Evolutionary conservation across 768 basidiomycete species (phyloP).

Genomic region (Tricholoma furcatifolium): DNA sequence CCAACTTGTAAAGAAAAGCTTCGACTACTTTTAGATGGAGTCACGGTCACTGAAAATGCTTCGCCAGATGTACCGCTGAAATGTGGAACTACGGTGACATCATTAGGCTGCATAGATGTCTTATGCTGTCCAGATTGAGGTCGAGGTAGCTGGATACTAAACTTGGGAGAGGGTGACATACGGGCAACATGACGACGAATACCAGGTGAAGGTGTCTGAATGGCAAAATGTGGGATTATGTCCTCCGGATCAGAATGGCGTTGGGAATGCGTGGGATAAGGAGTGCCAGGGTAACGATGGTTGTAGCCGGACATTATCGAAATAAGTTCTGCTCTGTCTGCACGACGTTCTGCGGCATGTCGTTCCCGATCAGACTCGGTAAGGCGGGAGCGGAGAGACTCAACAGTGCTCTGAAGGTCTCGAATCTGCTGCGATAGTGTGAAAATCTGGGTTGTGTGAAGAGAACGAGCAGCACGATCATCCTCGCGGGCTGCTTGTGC

Average conservation of each 20-base stretch:
- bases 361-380: constrained; percentile 10
- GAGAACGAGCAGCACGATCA: constrained; percentile 16
- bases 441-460: constrained; percentile 24
- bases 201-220: background rate
- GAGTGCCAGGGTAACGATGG: background rate
- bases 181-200: background rate
- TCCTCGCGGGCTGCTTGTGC: constrained; percentile 21
- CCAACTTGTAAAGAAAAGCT: constrained; percentile 1
- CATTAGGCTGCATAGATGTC: background rate
- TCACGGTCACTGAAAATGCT: background rate
- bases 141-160: background rate
- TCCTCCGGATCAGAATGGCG: background rate
- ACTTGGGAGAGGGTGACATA: background rate
- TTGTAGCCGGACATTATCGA: background rate
- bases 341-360: constrained; percentile 17
- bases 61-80: background rate
- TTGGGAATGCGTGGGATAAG: background rate
- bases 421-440: constrained; percentile 24
- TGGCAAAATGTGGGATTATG: background rate
- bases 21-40: background rate
- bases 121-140: background rate
- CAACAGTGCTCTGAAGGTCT: constrained; percentile 20
- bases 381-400: constrained; percentile 19
- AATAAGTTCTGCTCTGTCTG: constrained; percentile 9
- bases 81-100: background rate